Evolutionary conservation across 108 stramenopile genomes (phyloP).

Genomic region (Nitzschia sp.): DNA sequence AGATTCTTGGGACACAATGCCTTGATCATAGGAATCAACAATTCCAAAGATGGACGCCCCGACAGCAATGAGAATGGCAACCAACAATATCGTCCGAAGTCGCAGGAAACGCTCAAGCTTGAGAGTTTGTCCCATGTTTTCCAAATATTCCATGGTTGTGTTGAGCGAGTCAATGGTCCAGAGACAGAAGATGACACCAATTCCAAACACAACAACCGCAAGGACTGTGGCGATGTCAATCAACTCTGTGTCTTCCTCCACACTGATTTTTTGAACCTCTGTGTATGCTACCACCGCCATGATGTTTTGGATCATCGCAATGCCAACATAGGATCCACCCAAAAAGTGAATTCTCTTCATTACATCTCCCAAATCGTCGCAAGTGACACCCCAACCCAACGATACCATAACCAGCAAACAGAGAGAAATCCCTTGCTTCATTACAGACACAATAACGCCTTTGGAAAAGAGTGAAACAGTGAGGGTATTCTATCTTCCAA

Average conservation of each 20-base stretch:
- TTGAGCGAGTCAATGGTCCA: slow-evolving; percentile 85
- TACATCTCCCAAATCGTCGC: slow-evolving; percentile 66
- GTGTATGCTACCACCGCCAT: slow-evolving; percentile 70
- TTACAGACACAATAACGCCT: slow-evolving; percentile 70
- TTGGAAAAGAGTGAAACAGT: neutral
- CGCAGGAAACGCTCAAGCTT: slow-evolving; percentile 79
- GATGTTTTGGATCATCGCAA: slow-evolving; percentile 58
- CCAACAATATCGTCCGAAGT: slow-evolving; percentile 67
- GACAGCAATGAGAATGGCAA: slow-evolving; percentile 79
- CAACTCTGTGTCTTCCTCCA: slow-evolving; percentile 64
- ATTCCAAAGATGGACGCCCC: slow-evolving; percentile 78
- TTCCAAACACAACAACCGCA: slow-evolving; percentile 51
- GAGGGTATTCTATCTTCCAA: slow-evolving; percentile 6
- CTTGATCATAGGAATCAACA: slow-evolving; percentile 67
- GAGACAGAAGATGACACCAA: slow-evolving; percentile 78
- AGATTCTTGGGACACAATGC: slow-evolving; percentile 57
- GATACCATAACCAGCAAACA: slow-evolving; percentile 81
- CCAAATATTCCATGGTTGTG: slow-evolving; percentile 81
- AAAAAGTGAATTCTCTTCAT: slow-evolving; percentile 67
- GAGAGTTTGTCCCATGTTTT: slow-evolving; percentile 72
- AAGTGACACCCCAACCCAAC: slow-evolving; percentile 83
- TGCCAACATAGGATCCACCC: slow-evolving; percentile 60
- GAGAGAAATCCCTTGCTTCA: slow-evolving; percentile 75
- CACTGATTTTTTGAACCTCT: slow-evolving; percentile 62
- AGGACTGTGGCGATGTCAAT: slow-evolving; percentile 74